Base-by-base conservation (phyloP, 1,139 yeast species). In the Kodamaea suecica region DNA sequence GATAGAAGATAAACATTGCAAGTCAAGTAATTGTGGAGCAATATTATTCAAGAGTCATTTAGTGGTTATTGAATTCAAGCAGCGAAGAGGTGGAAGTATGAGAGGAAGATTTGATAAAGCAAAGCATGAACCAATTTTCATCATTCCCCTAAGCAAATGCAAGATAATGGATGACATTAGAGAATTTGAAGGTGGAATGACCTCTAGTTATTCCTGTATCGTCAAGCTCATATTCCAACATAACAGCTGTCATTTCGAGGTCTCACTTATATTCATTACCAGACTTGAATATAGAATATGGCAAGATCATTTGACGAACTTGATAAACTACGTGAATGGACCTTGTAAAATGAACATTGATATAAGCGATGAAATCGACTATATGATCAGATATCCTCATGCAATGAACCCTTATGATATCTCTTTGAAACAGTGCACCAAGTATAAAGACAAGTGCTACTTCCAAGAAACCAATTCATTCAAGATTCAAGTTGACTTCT, bases 11-110 rank as follows among this genome's bases (percentile, higher is more conserved):
- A 49, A 37, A 39, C 49, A 9, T 28, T 42, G 24, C 26, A 42
- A 29, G 29, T 55, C 37, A 33, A 41, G 27, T 4, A 52, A 56
- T 11, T 50, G 61, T 35, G 78, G 74, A 2, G 61, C 66, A 0
- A 50, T 76, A 29, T 47, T 77, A 19, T 78, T 73, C 55, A 76
- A 77, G 43, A 67, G 77, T 8, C 79, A 75, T 48, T 48, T 78
- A 10, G 41, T 78, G 0, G 36, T 63, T 10, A 41, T 48, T 27
- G 50, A 55, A 8, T 25, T 39, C 17, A 37, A 55, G 20, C 44
- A 30, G 29, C 20, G 55, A 14, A 39, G 45, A 25, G 9, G 21
- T 19, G 21, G 21, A 19, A 6, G 8, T 9, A 19, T 9, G 9
- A 6, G 9, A 6, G 21, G 21, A 6, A 9, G 21, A 19, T 19